A percentile compares a stretch with the other conserved stretches of the same genome.
These are phyloP conservation scores for Musa balbisiana DNA, from an alignment of 202 grass and related monocot species.

Conservation along the genomic window DNA sequence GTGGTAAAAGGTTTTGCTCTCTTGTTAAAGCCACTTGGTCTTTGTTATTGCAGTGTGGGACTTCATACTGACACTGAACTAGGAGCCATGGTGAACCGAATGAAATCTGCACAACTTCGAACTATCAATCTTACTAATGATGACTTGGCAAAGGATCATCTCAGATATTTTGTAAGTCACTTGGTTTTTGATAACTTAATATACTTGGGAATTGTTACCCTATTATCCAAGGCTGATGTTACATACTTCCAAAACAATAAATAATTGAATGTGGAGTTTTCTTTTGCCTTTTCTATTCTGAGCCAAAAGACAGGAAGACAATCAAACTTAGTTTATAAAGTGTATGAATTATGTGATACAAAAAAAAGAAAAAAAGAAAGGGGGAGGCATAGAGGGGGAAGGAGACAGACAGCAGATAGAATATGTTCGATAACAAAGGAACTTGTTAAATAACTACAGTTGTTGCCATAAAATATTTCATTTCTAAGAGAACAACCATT, in stretches of 20 bases:
- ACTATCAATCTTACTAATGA: slow-evolving; percentile 83
- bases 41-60: slow-evolving; percentile 72
- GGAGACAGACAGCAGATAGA: too few species aligned
- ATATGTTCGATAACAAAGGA: too few species aligned
- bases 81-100: slow-evolving; percentile 51
- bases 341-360: too few species aligned
- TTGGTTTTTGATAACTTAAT: slow-evolving; percentile 8
- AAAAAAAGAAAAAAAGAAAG: too few species aligned
- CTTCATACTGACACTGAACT: slow-evolving; percentile 82
- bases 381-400: too few species aligned
- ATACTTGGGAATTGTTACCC: slow-evolving; percentile 1
- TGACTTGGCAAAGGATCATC: slow-evolving; percentile 80
- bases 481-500: too few species aligned
- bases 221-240: too few species aligned
- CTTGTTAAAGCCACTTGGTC: slow-evolving; percentile 5
- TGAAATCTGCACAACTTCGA: slow-evolving; percentile 62
- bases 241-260: slow-evolving; percentile 4
- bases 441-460: too few species aligned
- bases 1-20: not conserved
- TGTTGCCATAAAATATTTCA: too few species aligned
- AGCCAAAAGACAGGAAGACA: too few species aligned
- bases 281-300: too few species aligned
- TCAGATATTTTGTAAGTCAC: slow-evolving; percentile 89
- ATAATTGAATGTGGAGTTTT: not conserved
- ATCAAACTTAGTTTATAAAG: too few species aligned